These are phyloP conservation scores for Dioscorea cayenensis DNA, from an alignment of 116 monocot genomes.

Conservation along the genomic window DNA sequence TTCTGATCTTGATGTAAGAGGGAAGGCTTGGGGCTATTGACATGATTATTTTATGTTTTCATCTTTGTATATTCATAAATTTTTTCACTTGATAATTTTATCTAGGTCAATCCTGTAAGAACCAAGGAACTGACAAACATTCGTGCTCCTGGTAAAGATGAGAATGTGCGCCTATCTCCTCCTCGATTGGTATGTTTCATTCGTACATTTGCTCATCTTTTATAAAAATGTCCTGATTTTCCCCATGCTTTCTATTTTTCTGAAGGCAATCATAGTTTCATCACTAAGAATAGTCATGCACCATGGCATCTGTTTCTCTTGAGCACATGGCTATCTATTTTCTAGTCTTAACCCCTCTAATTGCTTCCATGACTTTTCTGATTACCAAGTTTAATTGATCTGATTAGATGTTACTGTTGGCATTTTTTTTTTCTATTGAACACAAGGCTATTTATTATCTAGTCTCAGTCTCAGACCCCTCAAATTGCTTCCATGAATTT, in stretches of 20 bases:
- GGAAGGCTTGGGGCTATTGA: not conserved
- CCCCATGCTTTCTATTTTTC: not conserved
- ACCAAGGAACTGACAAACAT: constrained; percentile 93
- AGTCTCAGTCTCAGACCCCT: too few relatives aligned
- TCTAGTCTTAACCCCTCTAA: too few relatives aligned
- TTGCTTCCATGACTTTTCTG: too few relatives aligned
- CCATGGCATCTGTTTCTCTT: too few relatives aligned
- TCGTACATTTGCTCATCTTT: not conserved
- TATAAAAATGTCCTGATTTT: not conserved
- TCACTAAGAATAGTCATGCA: too few relatives aligned
- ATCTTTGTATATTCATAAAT: not conserved
- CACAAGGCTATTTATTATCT: too few relatives aligned
- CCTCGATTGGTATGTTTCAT: constrained; percentile 77
- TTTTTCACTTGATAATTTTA: not conserved
- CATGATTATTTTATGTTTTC: not conserved
- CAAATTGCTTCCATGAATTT: too few relatives aligned
- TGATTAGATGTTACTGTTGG: too few relatives aligned
- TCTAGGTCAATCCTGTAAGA: constrained; percentile 89
- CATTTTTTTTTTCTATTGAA: too few relatives aligned
- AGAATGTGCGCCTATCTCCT: constrained; percentile 86
- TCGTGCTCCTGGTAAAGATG: constrained; percentile 94
- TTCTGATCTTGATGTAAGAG: constrained; percentile 91
- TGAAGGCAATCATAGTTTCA: too few relatives aligned
- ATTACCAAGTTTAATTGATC: too few relatives aligned
- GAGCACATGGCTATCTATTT: too few relatives aligned